These are phyloP conservation scores for Cornus suecica DNA, from an alignment of 148 eudicot genomes.

Conservation along the genomic window DNA sequence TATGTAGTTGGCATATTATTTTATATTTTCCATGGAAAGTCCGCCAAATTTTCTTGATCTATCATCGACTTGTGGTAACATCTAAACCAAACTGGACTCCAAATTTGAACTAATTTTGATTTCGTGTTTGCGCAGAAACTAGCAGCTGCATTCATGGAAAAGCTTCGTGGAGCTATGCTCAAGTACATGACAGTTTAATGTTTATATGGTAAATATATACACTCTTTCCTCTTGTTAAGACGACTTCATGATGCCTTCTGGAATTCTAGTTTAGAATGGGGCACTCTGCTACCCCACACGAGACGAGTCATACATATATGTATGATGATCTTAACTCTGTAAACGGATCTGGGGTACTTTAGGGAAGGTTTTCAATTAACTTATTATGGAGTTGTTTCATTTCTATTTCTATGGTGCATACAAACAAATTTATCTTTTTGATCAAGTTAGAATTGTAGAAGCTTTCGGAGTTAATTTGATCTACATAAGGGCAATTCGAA, in stretches of 20 bases:
- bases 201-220: constrained; percentile 5
- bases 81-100: neutral
- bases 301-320: neutral
- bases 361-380: neutral
- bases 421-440: no score
- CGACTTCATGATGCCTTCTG: neutral
- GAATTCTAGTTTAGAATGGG: neutral
- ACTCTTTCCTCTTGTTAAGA: neutral
- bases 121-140: constrained; percentile 46
- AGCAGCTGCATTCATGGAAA: constrained; percentile 94
- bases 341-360: neutral
- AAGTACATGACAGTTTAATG: constrained; percentile 82
- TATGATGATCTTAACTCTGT: neutral
- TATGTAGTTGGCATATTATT: neutral
- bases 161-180: constrained; percentile 69
- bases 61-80: constrained; percentile 4
- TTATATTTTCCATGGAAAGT: neutral
- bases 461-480: no score
- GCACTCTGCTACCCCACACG: neutral
- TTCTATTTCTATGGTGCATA: neutral
- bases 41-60: neutral
- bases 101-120: neutral
- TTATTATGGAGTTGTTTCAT: no score
- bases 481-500: no score
- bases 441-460: no score